Base-by-base conservation (phyloP, 495 filamentous ascomycete genomes). In the Lasiosphaeriaceae sp. region DNA sequence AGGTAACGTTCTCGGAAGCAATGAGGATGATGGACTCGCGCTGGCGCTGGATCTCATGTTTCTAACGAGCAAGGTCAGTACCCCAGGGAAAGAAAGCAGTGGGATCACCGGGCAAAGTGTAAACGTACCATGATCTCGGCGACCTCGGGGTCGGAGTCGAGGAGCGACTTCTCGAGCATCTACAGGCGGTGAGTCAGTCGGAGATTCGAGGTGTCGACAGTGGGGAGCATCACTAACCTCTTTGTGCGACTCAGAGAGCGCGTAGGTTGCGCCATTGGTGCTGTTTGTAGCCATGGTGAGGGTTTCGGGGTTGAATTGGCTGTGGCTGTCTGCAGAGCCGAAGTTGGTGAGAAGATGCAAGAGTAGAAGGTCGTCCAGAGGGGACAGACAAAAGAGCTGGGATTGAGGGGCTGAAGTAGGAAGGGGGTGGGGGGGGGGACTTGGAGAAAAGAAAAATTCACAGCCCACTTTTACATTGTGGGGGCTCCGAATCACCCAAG, bases 1-100 rank as follows among this genome's bases (percentile, higher is more conserved):
- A 93, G 34, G 90, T 94, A 69, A 95, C 85, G 76, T 93, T 93
- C 70, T 94, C 90, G 54, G 90, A 94, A 70, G 90, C 95, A 67
- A 99, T 99, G 74, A 99, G 84, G 70, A 97, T 90, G 77, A 99
- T 90, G 62, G 92, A 97, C 81, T 97, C 92, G 65, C 92, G 87
- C 80, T 99, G 94, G 70, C 94, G 89, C 82, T 96, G 86, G 67
- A 98, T 90, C 76, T 97, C 95, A 61, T 89, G 82, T 77, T 91
- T 86, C 92, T 96, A 55, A 17, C 12, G 39, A 52, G 50, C 47
- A n/a, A 54, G 16, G 49, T 56, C n/a, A 61, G 53, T 17, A 50
- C 6, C 19, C 24, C 11, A 16, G 0, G 9, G 29, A 1, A 7
- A 0, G 7, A 26, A 24, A 19, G 11, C 21, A 2, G 23, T 11